These are phyloP conservation scores for Smittium culicis DNA, from an alignment of 371 early-diverging fungal species.

Conservation along the genomic window DNA sequence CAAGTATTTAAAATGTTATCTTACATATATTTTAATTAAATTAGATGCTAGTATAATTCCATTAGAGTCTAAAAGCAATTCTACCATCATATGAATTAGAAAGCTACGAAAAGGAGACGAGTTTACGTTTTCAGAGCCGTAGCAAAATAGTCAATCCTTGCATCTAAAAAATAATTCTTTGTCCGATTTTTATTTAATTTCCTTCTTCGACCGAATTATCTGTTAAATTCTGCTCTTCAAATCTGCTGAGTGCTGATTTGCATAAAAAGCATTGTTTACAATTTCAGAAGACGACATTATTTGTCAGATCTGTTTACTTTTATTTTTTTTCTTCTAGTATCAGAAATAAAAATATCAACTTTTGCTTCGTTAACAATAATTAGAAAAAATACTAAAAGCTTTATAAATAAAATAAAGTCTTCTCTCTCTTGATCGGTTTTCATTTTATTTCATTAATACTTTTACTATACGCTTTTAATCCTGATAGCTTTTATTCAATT, in stretches of 20 bases:
- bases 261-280: background rate
- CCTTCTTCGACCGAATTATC: background rate
- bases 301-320: background rate
- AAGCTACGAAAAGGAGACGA: slow-evolving; percentile 12
- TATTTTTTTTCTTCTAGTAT: background rate
- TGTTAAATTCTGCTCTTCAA: background rate
- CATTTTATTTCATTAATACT: background rate
- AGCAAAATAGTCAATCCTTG: background rate
- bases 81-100: background rate
- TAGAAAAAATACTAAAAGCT: too few species aligned
- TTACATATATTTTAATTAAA: too few species aligned
- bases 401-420: too few species aligned
- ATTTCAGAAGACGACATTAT: background rate
- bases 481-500: background rate
- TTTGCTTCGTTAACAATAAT: too few species aligned
- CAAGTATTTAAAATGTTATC: too few species aligned
- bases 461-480: background rate
- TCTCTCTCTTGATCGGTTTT: background rate
- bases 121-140: slow-evolving; percentile 1
- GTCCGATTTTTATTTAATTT: background rate
- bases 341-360: too few species aligned
- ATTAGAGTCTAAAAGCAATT: background rate
- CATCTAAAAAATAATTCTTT: background rate
- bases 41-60: background rate
- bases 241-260: background rate